Evolutionary conservation across 257 asterid genomes (phyloP).

Genomic region (Schizonepeta tenuifolia): DNA sequence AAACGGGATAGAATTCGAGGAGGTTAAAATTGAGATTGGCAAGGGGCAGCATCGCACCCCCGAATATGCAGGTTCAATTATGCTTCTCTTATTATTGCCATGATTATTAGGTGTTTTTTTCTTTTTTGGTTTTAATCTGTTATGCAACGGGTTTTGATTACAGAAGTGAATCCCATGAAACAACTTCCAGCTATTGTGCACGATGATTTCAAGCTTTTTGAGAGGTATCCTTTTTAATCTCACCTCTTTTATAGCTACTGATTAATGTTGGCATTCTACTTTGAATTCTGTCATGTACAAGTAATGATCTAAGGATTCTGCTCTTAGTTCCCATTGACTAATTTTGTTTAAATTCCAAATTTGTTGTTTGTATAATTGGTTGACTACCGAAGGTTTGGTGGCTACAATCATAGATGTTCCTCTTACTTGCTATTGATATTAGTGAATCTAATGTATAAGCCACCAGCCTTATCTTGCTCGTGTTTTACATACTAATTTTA

Average conservation of each 20-base stretch:
- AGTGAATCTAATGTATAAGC: background rate
- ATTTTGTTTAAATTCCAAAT: background rate
- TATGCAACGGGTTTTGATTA: background rate
- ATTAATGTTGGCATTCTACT: background rate
- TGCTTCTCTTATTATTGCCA: background rate
- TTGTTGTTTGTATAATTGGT: background rate
- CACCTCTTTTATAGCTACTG: background rate
- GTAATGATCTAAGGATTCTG: background rate
- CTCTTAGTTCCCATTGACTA: background rate
- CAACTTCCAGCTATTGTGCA: slow-evolving; percentile 81
- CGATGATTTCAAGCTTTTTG: slow-evolving; percentile 82
- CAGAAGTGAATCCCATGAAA: slow-evolving; percentile 84
- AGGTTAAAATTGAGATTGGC: slow-evolving; percentile 58
- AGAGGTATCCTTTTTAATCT: slow-evolving; percentile 56
- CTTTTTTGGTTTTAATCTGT: background rate
- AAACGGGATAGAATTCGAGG: slow-evolving; percentile 77
- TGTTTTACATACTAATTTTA: background rate
- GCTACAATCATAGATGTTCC: background rate
- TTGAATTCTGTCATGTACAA: background rate
- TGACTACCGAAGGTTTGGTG: background rate
- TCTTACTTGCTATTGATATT: background rate
- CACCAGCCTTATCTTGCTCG: background rate
- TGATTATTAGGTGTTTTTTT: background rate
- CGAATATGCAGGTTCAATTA: slow-evolving; percentile 60
- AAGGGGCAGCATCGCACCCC: slow-evolving; percentile 61